Conservation (phyloP, 2,329 filamentous ascomycete species). For the Rhinocladiella mackenziei region DNA sequence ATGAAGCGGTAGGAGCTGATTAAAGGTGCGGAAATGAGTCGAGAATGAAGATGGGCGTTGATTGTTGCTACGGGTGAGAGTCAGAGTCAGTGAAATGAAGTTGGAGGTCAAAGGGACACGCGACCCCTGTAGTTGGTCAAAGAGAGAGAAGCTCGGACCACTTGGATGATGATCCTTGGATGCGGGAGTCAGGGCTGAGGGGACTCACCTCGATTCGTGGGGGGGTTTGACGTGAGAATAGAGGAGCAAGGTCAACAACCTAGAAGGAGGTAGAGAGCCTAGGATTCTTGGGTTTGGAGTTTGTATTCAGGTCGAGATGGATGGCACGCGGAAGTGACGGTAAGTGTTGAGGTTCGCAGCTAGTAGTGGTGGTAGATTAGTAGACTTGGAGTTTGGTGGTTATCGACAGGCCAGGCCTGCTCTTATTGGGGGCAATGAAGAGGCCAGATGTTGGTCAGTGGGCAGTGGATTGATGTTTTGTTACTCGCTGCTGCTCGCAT, state of each 20-base stretch:
- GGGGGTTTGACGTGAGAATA: not conserved
- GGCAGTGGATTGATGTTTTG: not conserved
- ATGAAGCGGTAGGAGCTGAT: constrained; percentile 1
- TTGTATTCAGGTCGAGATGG: too few relatives aligned
- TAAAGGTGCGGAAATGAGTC: constrained; percentile 9
- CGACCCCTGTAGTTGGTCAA: constrained; percentile 18
- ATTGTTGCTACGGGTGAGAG: constrained; percentile 19
- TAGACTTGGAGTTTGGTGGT: not conserved
- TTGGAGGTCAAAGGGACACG: constrained; percentile 22
- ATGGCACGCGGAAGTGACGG: too few relatives aligned
- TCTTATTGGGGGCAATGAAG: constrained; percentile 1
- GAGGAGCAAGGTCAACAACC: too few relatives aligned
- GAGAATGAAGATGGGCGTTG: constrained; percentile 11
- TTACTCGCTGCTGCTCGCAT: constrained; percentile 20
- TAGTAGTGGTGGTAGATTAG: too few relatives aligned
- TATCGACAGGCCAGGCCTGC: not conserved
- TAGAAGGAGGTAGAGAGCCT: too few relatives aligned
- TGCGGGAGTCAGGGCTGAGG: constrained; percentile 1
- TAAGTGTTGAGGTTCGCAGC: too few relatives aligned
- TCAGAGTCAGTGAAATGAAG: constrained; percentile 18
- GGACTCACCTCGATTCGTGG: constrained; percentile 14
- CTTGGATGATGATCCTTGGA: constrained; percentile 10
- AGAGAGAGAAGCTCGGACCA: constrained; percentile 26
- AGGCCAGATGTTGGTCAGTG: constrained; percentile 5
- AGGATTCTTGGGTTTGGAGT: too few relatives aligned